A percentile compares a stretch with the other conserved stretches of the same genome.
phyloP scores from a whole-genome alignment of 495 filamentous ascomycete genomes.

The Evansstolkia leycettana region DNA sequence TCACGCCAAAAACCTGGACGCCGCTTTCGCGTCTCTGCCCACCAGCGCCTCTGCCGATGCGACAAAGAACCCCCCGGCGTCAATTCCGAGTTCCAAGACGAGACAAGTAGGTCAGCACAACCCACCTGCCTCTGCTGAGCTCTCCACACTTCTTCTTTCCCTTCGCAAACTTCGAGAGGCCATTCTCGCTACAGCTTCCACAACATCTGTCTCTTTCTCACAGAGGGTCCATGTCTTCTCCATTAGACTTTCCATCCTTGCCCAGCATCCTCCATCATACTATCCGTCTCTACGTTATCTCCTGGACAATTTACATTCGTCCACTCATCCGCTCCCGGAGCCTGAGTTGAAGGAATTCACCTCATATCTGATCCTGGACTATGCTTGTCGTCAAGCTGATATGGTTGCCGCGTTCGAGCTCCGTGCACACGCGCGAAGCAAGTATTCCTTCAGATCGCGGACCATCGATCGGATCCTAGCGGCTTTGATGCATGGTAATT shows the following conservation, averaged over 20 bases:
- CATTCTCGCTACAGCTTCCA: conserved; percentile 52
- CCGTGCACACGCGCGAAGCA: conserved; percentile 29
- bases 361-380: conserved; percentile 73
- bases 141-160: conserved; percentile 51
- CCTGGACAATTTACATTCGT: conserved; percentile 54
- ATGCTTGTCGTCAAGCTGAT: conserved; percentile 73
- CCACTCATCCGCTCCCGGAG: conserved; percentile 45
- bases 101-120: conserved; percentile 12
- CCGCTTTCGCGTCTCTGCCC: conserved; percentile 56
- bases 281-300: conserved; percentile 75
- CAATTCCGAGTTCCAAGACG: conserved; percentile 10
- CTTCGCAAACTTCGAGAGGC: conserved; percentile 89
- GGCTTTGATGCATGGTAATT: conserved; percentile 70
- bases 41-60: conserved; percentile 28
- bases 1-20: conserved; percentile 55
- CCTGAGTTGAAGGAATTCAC: conserved; percentile 65
- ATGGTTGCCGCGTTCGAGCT: conserved; percentile 59
- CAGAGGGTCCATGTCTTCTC: conserved; percentile 66
- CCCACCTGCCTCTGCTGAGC: conserved; percentile 34
- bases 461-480: conserved; percentile 54
- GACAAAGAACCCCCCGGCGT: conserved; percentile 26
- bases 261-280: conserved; percentile 75
- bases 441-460: conserved; percentile 43
- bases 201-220: conserved; percentile 48
- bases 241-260: conserved; percentile 68